Conservation (phyloP, 306 rosid species). For the Hylodesmum podocarpum region DNA sequence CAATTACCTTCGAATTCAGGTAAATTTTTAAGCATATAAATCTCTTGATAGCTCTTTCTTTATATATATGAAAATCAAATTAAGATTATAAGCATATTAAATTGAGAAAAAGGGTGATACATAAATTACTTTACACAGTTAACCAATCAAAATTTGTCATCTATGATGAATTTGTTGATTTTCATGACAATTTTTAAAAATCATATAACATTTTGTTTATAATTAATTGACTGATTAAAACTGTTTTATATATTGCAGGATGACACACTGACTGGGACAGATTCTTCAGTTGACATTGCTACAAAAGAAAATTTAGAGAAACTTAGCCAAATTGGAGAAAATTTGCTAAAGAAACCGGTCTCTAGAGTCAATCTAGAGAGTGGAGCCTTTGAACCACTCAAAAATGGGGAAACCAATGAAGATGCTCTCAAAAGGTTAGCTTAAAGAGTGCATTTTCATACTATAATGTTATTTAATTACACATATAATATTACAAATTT, state of each 20-base stretch:
- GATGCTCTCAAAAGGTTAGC: conserved; percentile 43
- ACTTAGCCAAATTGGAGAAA: conserved; percentile 32
- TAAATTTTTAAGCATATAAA: not conserved
- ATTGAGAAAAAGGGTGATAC: too few species aligned
- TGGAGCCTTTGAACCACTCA: conserved; percentile 23
- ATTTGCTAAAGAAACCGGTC: conserved; percentile 35
- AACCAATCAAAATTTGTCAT: too few species aligned
- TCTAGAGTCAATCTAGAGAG: conserved; percentile 46
- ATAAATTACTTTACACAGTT: not conserved
- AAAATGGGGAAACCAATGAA: conserved; percentile 41
- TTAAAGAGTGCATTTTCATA: not conserved
- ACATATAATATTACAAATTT: too few species aligned
- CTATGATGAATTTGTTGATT: too few species aligned
- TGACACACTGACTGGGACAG: conserved; percentile 38
- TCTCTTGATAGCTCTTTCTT: not conserved
- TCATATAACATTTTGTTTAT: too few species aligned
- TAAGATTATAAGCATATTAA: too few species aligned
- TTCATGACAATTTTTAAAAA: too few species aligned
- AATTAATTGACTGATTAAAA: too few species aligned
- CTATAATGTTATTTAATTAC: too few species aligned
- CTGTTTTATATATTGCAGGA: conserved; percentile 37
- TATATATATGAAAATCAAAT: too few species aligned
- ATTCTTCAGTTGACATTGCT: conserved; percentile 43
- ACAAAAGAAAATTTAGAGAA: conserved; percentile 35
- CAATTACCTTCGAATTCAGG: conserved; percentile 47